Percentiles rank a stretch among this genome's conserved stretches.
Conservation (phyloP, 2,329 filamentous ascomycete genomes). For the Aspergillus niger region DNA sequence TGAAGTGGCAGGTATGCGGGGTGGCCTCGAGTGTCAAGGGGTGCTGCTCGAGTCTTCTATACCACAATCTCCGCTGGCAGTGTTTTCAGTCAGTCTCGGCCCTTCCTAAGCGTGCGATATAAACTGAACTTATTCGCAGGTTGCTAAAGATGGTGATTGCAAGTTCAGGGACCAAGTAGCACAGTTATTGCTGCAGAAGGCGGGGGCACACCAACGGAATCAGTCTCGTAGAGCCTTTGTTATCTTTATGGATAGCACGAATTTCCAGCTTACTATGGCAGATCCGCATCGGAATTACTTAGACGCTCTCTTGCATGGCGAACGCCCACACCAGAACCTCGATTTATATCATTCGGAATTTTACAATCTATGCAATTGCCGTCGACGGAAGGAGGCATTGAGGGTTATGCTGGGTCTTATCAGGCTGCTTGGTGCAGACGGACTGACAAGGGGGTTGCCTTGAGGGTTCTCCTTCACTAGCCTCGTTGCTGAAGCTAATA, state of each 20-base stretch:
- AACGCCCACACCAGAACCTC: not conserved
- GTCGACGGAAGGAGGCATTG: not conserved
- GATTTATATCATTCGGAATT: not conserved
- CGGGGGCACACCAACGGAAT: not conserved
- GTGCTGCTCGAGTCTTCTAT: not conserved
- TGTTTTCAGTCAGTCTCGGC: not conserved
- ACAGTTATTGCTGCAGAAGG: not conserved
- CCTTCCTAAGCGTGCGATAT: not conserved
- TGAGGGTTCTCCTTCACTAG: too few relatives aligned
- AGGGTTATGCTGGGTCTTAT: not conserved
- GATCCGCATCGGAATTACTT: not conserved
- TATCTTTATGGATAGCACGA: not conserved
- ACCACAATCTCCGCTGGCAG: not conserved
- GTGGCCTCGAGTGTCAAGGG: not conserved
- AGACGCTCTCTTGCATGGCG: not conserved
- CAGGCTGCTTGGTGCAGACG: not conserved
- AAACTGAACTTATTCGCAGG: not conserved
- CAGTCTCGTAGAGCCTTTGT: not conserved
- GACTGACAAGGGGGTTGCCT: too few relatives aligned
- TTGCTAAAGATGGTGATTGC: not conserved
- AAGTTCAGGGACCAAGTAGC: not conserved
- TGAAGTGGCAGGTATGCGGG: not conserved
- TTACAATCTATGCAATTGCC: not conserved
- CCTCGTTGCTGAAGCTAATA: too few relatives aligned
- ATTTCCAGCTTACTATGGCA: not conserved